Evolutionary conservation across 352 stramenopile genomes (phyloP).

Genomic region (Phytophthora melonis): DNA sequence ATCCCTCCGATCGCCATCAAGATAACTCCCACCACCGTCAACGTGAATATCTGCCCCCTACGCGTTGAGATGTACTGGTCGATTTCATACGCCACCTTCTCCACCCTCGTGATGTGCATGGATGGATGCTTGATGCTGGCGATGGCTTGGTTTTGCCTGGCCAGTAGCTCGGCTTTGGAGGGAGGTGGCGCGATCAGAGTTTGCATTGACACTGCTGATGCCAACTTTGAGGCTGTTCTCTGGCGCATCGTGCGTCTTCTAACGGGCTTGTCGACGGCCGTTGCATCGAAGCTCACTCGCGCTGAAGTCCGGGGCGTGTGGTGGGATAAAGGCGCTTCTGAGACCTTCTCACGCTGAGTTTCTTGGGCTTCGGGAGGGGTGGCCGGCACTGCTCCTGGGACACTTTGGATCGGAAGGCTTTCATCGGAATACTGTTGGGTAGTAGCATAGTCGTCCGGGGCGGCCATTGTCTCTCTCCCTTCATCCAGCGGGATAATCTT

Average conservation of each 20-base stretch:
- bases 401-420: slow-evolving; percentile 8
- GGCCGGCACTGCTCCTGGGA: slow-evolving; percentile 9
- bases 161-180: slow-evolving; percentile 25
- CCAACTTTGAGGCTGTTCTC: slow-evolving; percentile 25
- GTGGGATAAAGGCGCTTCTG: slow-evolving; percentile 8
- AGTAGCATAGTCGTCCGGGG: not conserved
- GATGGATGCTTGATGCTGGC: slow-evolving; percentile 11
- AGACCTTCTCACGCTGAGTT: slow-evolving; percentile 16
- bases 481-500: slow-evolving; percentile 35
- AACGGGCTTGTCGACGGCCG: slow-evolving; percentile 4
- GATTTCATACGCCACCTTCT: slow-evolving; percentile 51
- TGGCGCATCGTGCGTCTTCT: slow-evolving; percentile 25
- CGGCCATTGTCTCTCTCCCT: not conserved
- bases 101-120: slow-evolving; percentile 37
- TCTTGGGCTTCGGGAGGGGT: not conserved
- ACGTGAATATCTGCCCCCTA: slow-evolving; percentile 54
- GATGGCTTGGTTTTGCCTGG: slow-evolving; percentile 25
- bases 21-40: slow-evolving; percentile 47
- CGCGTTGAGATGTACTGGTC: slow-evolving; percentile 73
- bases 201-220: slow-evolving; percentile 25
- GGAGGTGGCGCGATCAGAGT: slow-evolving; percentile 3
- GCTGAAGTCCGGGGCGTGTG: slow-evolving; percentile 3
- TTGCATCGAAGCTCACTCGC: slow-evolving; percentile 34
- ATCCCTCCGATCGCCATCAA: slow-evolving; percentile 55
- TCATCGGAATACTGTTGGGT: not conserved